Evolutionary conservation across 441 rosid species (phyloP).

Genomic region (Manihot esculenta): DNA sequence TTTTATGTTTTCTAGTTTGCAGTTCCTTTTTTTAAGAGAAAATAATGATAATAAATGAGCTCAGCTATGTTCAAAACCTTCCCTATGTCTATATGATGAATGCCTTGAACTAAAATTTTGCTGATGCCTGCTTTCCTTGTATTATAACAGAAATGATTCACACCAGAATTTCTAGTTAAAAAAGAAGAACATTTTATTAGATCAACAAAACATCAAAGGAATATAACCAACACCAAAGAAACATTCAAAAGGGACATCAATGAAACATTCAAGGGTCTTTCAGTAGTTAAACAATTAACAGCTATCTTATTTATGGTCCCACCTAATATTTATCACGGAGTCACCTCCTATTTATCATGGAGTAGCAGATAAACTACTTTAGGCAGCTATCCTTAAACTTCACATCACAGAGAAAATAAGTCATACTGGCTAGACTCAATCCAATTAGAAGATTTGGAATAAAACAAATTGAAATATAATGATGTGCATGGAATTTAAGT

Average conservation of each 20-base stretch:
- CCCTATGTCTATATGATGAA: not conserved
- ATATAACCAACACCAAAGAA: constrained; percentile 3
- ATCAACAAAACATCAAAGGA: not conserved
- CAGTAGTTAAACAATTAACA: not conserved
- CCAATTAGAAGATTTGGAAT: constrained; percentile 6
- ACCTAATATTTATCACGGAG: not conserved
- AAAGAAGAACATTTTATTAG: no score
- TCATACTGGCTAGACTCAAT: not conserved
- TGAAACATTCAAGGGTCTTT: no score
- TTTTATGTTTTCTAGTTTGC: not conserved
- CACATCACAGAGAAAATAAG: not conserved
- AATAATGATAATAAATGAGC: not conserved
- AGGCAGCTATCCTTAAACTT: not conserved
- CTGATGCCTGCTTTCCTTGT: not conserved
- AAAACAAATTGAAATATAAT: constrained; percentile 7
- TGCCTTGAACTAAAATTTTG: not conserved
- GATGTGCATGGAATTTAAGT: constrained; percentile 4
- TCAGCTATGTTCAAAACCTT: not conserved
- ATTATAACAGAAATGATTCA: not conserved
- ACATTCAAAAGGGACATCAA: not conserved
- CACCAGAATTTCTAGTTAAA: not conserved
- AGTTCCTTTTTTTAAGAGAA: not conserved
- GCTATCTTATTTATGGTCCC: not conserved
- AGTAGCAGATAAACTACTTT: not conserved
- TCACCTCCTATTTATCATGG: not conserved